These are phyloP conservation scores for Sodiomyces alkalinus DNA, from an alignment of 2,329 filamentous ascomycete genomes.

Conservation along the genomic window DNA sequence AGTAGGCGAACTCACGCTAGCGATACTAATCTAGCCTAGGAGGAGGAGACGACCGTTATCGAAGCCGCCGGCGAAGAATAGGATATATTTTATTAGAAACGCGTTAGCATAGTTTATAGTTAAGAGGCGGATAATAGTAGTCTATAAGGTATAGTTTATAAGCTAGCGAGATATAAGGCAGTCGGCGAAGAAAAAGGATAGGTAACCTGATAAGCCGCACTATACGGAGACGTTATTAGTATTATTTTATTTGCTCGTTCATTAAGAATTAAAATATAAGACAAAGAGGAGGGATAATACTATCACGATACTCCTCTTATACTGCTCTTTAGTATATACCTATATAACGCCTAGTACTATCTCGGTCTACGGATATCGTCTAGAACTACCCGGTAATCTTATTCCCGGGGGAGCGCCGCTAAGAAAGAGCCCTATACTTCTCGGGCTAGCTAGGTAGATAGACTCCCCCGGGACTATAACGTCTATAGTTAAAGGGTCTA, in stretches of 20 bases:
- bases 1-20: constrained; percentile 43
- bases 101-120: constrained; percentile 61
- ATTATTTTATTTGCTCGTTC: no score
- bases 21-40: constrained; percentile 65
- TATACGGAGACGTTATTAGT: constrained; percentile 16
- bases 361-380: constrained; percentile 41
- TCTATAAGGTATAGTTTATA: constrained; percentile 67
- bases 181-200: constrained; percentile 73
- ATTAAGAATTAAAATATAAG: no score
- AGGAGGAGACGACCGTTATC: constrained; percentile 56
- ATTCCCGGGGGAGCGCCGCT: no score
- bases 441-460: constrained; percentile 22
- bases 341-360: constrained; percentile 58
- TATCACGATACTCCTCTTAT: no score
- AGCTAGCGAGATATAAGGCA: constrained; percentile 78
- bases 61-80: constrained; percentile 55
- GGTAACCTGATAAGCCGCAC: constrained; percentile 63
- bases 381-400: no score
- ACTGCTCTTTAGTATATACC: constrained; percentile 46
- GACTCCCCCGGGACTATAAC: constrained; percentile 11
- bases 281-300: no score
- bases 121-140: constrained; percentile 64
- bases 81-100: constrained; percentile 57
- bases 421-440: constrained; percentile 20
- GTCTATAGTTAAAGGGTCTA: constrained; percentile 2